These are phyloP conservation scores for Apiotrichum akiyoshidainum DNA, from an alignment of 1,284 basidiomycete genomes.

Conservation along the genomic window DNA sequence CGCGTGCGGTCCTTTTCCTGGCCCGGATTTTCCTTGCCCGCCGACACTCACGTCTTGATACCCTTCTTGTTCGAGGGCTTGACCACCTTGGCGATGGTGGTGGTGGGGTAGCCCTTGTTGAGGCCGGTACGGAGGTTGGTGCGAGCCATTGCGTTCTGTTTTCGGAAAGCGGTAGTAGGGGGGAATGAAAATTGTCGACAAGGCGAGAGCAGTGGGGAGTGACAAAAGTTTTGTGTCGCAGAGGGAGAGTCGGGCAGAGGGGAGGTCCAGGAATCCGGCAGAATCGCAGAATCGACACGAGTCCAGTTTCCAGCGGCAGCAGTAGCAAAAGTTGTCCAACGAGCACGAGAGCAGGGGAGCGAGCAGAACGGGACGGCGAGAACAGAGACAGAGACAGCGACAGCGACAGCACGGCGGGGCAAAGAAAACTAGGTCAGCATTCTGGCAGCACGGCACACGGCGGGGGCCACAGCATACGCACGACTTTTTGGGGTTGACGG, in stretches of 20 bases:
- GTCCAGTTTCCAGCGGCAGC: too few species aligned
- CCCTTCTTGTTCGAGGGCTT: constrained; percentile 94
- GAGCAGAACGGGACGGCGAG: background rate
- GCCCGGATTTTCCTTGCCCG: background rate
- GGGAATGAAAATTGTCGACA: constrained; percentile 1
- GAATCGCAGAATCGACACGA: too few species aligned
- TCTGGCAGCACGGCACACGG: background rate
- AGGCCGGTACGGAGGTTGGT: constrained; percentile 84
- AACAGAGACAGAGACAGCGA: background rate
- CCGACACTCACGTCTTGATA: constrained; percentile 55
- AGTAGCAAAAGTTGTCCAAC: background rate
- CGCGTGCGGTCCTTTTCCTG: background rate
- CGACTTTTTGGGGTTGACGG: constrained; percentile 15
- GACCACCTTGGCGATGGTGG: constrained; percentile 70
- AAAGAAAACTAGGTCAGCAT: constrained; percentile 12
- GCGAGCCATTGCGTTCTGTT: constrained; percentile 22
- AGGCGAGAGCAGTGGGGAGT: background rate
- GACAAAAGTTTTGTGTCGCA: background rate
- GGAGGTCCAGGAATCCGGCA: too few species aligned
- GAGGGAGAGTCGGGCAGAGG: background rate
- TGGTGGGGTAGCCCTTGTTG: constrained; percentile 92
- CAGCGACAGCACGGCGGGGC: background rate
- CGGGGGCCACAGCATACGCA: constrained; percentile 2
- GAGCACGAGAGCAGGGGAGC: background rate
- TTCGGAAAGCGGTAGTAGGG: background rate